Conservation (phyloP, 768 basidiomycete species). For the Naganishia antarctica region DNA sequence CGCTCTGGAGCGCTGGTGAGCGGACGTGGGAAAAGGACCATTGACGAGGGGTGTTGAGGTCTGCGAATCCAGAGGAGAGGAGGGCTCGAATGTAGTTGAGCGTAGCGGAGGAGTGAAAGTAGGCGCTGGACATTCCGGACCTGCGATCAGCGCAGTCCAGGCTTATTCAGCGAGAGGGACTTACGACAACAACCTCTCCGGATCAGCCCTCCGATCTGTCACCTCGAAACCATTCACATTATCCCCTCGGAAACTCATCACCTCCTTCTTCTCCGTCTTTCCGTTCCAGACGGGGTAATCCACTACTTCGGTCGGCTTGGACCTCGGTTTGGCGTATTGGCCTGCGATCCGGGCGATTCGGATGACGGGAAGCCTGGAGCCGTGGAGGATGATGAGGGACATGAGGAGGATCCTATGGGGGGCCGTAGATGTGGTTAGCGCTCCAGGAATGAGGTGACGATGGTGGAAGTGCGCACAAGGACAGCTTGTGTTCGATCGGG, state of each 20-base stretch:
- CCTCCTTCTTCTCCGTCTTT: constrained; percentile 53
- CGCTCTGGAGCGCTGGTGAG: constrained; percentile 62
- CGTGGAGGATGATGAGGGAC: constrained; percentile 91
- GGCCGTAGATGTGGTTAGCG: not conserved
- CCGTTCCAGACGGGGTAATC: constrained; percentile 53
- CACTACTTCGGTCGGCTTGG: constrained; percentile 72
- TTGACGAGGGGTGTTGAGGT: constrained; percentile 78
- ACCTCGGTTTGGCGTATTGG: constrained; percentile 91
- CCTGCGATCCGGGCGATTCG: constrained; percentile 72
- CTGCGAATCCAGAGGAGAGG: constrained; percentile 87
- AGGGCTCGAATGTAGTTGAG: constrained; percentile 86
- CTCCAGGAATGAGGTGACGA: not conserved
- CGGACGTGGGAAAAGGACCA: constrained; percentile 93
- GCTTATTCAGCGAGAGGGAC: constrained; percentile 16
- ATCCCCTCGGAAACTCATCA: constrained; percentile 91
- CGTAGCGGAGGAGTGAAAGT: constrained; percentile 91
- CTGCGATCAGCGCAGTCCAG: not conserved
- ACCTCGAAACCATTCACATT: constrained; percentile 79
- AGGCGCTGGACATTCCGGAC: constrained; percentile 78
- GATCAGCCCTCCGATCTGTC: constrained; percentile 79
- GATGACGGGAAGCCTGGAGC: constrained; percentile 86
- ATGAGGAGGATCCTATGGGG: constrained; percentile 69
- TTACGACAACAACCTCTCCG: constrained; percentile 77
- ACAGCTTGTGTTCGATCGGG: constrained; percentile 50
- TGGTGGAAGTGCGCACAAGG: constrained; percentile 39